Evolutionary conservation across 352 stramenopile species (phyloP).

Genomic region (Phytopythium chamaehyphon): DNA sequence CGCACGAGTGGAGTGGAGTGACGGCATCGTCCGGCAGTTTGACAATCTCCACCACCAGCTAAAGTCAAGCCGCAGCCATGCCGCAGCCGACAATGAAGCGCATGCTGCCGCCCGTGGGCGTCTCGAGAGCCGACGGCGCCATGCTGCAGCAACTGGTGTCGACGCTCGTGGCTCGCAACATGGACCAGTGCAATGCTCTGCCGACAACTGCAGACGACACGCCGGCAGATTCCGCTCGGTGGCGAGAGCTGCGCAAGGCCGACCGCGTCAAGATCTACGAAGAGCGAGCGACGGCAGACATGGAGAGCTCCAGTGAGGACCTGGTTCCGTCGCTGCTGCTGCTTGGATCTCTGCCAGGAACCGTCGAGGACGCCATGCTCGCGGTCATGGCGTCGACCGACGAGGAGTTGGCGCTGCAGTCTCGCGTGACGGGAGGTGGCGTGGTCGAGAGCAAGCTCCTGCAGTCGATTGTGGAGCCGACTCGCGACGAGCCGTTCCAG

Average conservation of each 20-base stretch:
- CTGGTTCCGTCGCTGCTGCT: slow-evolving; percentile 28
- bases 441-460: slow-evolving; percentile 50
- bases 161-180: slow-evolving; percentile 25
- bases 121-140: slow-evolving; percentile 14
- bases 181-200: slow-evolving; percentile 21
- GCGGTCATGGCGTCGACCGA: slow-evolving; percentile 19
- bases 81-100: slow-evolving; percentile 8
- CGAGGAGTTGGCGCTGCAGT: slow-evolving; percentile 48
- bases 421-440: slow-evolving; percentile 32
- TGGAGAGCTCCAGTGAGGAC: neutral
- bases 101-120: slow-evolving; percentile 12
- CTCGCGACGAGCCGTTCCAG: slow-evolving; percentile 38
- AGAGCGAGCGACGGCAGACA: slow-evolving; percentile 9
- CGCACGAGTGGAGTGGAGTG: no score
- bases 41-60: no score
- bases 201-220: slow-evolving; percentile 10
- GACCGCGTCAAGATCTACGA: slow-evolving; percentile 24
- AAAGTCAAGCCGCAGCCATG: neutral
- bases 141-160: slow-evolving; percentile 18
- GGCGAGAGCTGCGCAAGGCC: slow-evolving; percentile 23
- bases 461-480: slow-evolving; percentile 38
- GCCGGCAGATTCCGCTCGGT: slow-evolving; percentile 15
- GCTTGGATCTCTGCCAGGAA: slow-evolving; percentile 12
- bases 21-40: no score
- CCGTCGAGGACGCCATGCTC: slow-evolving; percentile 24